Conservation (phyloP, 2,329 filamentous ascomycete genomes). For the Cladosporium austrohemisphaericum region DNA sequence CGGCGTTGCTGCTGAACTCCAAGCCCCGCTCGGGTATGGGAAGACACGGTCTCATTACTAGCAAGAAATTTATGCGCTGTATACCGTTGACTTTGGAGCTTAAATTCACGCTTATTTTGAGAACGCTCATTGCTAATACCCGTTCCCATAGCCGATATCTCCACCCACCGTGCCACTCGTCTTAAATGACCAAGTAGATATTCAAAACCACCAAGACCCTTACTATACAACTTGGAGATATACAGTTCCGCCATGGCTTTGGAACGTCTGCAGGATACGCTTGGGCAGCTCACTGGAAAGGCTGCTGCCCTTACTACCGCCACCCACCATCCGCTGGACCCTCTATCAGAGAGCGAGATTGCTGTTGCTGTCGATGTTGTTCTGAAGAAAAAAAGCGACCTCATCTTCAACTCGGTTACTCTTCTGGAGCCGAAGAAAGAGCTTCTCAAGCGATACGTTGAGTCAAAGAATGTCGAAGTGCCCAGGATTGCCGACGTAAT, state of each 20-base stretch:
- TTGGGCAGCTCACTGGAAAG: slow-evolving; percentile 4
- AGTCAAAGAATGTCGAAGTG: slow-evolving; percentile 51
- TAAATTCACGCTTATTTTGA: no score
- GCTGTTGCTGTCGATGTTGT: slow-evolving; percentile 63
- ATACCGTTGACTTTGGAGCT: no score
- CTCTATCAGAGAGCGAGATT: slow-evolving; percentile 67
- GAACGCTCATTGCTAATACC: no score
- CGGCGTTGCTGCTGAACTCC: no score
- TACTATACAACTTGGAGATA: neutral
- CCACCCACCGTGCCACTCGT: no score
- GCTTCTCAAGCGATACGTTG: slow-evolving; percentile 74
- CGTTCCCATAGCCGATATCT: no score
- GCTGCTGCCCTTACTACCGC: neutral
- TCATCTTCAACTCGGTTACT: slow-evolving; percentile 80
- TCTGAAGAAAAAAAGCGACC: slow-evolving; percentile 62
- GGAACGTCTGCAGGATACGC: neutral
- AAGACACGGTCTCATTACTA: no score
- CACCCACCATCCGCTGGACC: slow-evolving; percentile 67
- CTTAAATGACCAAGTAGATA: no score
- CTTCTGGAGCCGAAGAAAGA: slow-evolving; percentile 78
- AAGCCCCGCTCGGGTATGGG: slow-evolving; percentile 1
- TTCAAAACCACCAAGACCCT: neutral
- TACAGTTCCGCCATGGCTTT: neutral
- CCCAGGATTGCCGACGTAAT: slow-evolving; percentile 71
- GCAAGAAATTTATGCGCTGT: no score